phyloP scores from a whole-genome alignment of 1,284 basidiomycete species.

The Cutaneotrichosporon arboriforme region DNA sequence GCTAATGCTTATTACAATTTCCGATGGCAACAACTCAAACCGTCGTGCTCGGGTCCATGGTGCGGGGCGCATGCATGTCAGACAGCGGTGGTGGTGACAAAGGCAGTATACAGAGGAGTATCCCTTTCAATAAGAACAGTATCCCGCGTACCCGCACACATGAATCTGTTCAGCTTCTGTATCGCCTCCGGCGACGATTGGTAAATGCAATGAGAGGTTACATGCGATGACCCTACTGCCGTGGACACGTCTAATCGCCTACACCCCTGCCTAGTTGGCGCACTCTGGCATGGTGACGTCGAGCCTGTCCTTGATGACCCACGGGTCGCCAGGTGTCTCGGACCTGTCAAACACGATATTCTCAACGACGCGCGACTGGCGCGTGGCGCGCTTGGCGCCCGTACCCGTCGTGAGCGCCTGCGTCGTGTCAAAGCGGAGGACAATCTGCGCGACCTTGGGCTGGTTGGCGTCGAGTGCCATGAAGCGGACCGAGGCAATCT shows the following conservation, averaged over 20 bases:
- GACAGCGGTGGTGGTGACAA: no score
- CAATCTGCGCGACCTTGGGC: slow-evolving; percentile 4
- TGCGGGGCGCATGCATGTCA: no score
- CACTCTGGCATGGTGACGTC: not conserved
- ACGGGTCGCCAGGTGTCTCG: not conserved
- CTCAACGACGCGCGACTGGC: slow-evolving; percentile 6
- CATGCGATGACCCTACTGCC: not conserved
- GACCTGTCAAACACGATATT: slow-evolving; percentile 9
- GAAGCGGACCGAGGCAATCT: slow-evolving; percentile 5
- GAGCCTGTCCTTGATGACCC: slow-evolving; percentile 5
- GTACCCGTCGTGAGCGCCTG: slow-evolving; percentile 1
- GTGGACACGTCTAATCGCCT: not conserved
- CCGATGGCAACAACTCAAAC: no score
- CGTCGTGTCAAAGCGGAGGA: slow-evolving; percentile 10
- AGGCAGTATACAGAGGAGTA: no score
- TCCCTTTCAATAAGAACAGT: no score
- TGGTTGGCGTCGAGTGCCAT: slow-evolving; percentile 1
- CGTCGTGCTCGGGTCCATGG: no score
- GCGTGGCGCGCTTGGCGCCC: not conserved
- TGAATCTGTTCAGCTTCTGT: no score
- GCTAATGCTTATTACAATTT: no score
- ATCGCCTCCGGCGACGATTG: no score
- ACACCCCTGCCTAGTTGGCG: not conserved
- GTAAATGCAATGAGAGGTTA: slow-evolving; percentile 4
- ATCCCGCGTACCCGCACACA: no score